Percentiles rank a stretch among this genome's conserved stretches.
Conservation (phyloP, 495 filamentous ascomycete genomes). For the Penicillium arizonense region DNA sequence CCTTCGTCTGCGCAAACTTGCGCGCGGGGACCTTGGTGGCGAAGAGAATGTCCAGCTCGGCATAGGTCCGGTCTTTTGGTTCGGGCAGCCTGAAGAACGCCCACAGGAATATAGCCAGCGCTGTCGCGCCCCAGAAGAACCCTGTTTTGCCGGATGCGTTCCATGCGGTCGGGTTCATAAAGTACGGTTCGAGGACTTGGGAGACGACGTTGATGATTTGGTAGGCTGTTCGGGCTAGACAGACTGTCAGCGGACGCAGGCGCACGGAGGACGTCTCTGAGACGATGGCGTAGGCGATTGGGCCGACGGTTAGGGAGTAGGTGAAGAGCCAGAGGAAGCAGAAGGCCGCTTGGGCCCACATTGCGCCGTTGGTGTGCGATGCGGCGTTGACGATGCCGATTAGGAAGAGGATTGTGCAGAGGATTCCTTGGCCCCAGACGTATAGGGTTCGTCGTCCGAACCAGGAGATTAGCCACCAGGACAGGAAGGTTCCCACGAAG, state of each 20-base stretch:
- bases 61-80: conserved; percentile 61
- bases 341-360: conserved; percentile 47
- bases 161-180: conserved; percentile 68
- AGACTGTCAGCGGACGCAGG: conserved; percentile 66
- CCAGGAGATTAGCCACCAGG: conserved; percentile 47
- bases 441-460: conserved; percentile 68
- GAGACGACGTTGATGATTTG: conserved; percentile 63
- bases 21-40: conserved; percentile 55
- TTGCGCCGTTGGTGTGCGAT: conserved; percentile 33
- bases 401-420: conserved; percentile 58
- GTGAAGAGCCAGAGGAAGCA: conserved; percentile 65
- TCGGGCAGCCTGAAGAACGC: conserved; percentile 70
- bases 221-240: conserved; percentile 61
- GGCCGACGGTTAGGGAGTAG: conserved; percentile 69
- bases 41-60: conserved; percentile 67
- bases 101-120: conserved; percentile 62
- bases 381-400: conserved; percentile 64
- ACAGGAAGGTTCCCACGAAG: conserved; percentile 54
- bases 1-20: conserved; percentile 57
- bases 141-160: conserved; percentile 64
- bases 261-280: conserved; percentile 67
- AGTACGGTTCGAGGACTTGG: conserved; percentile 63
- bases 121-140: conserved; percentile 68
- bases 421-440: conserved; percentile 57
- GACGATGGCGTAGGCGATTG: conserved; percentile 69